phyloP scores from a whole-genome alignment of 177 flowering plant species.

The Vitis hybrid region DNA sequence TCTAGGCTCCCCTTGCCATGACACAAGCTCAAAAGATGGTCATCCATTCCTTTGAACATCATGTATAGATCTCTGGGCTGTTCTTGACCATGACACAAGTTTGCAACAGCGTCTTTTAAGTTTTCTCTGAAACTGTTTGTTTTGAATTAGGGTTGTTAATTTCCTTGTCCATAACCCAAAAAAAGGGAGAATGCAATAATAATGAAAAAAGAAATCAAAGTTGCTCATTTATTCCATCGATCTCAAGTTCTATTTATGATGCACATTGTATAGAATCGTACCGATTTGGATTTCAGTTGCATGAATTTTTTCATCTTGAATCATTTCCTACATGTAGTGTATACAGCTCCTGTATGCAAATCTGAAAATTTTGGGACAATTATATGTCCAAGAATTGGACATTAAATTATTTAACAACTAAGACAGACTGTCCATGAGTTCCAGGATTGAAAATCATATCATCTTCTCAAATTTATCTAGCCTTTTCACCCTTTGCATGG shows the following conservation, averaged over 20 bases:
- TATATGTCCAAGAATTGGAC: neutral
- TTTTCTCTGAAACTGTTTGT: too few relatives aligned
- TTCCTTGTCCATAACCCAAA: too few relatives aligned
- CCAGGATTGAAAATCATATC: conserved; percentile 35
- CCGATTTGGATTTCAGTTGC: neutral
- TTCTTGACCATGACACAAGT: too few relatives aligned
- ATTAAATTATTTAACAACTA: neutral
- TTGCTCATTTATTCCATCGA: neutral
- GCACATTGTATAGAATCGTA: neutral
- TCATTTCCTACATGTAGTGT: neutral
- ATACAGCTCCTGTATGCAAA: neutral
- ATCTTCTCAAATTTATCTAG: conserved; percentile 84
- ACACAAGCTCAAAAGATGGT: too few relatives aligned
- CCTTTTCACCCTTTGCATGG: conserved; percentile 78
- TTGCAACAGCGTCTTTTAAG: too few relatives aligned
- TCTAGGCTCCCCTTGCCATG: too few relatives aligned
- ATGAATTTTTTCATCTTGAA: neutral
- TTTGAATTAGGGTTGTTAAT: too few relatives aligned
- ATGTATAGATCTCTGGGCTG: too few relatives aligned
- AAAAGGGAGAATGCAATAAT: neutral
- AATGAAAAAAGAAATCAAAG: neutral
- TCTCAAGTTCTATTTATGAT: neutral
- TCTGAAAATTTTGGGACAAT: neutral
- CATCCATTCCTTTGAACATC: too few relatives aligned
- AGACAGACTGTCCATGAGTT: too few relatives aligned